Conservation (phyloP, 2,329 filamentous ascomycete genomes). For the Colletotrichum tropicale region DNA sequence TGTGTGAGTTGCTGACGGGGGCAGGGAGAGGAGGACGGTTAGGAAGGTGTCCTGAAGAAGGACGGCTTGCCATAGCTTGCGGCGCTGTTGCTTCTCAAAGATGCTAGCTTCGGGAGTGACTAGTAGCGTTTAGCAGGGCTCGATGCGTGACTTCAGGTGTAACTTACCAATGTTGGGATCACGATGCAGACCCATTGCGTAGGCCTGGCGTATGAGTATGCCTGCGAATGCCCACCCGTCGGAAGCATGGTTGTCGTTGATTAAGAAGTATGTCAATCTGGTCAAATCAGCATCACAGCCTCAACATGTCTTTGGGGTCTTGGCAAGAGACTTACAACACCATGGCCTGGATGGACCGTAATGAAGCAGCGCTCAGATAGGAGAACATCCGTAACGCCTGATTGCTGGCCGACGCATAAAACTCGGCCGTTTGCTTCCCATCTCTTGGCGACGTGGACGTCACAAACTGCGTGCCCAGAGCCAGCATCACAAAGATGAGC, state of each 20-base stretch:
- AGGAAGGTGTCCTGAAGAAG: conserved; percentile 82
- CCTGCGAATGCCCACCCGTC: conserved; percentile 85
- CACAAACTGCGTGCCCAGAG: conserved; percentile 80
- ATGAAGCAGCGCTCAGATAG: conserved; percentile 76
- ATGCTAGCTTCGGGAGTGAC: conserved; percentile 68
- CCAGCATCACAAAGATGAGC: conserved; percentile 78
- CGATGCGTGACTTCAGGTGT: conserved; percentile 13
- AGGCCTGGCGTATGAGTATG: conserved; percentile 77
- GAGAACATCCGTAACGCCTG: conserved; percentile 78
- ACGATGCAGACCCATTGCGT: conserved; percentile 81
- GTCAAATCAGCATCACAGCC: not conserved
- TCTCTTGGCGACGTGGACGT: conserved; percentile 61
- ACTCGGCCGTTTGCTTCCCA: conserved; percentile 77
- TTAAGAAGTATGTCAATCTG: conserved; percentile 76
- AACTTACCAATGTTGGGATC: conserved; percentile 74
- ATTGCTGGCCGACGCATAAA: conserved; percentile 81
- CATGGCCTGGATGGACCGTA: conserved; percentile 80
- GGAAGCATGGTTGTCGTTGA: conserved; percentile 84
- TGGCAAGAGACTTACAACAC: conserved; percentile 53
- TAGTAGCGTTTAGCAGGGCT: conserved; percentile 26
- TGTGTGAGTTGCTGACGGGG: conserved; percentile 78
- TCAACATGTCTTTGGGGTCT: fast-evolving
- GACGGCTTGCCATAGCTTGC: conserved; percentile 84
- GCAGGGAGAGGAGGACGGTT: conserved; percentile 77
- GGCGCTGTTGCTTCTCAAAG: conserved; percentile 78